Base-by-base conservation (phyloP, 2,329 filamentous ascomycete genomes). In the Aureobasidium sp. region DNA sequence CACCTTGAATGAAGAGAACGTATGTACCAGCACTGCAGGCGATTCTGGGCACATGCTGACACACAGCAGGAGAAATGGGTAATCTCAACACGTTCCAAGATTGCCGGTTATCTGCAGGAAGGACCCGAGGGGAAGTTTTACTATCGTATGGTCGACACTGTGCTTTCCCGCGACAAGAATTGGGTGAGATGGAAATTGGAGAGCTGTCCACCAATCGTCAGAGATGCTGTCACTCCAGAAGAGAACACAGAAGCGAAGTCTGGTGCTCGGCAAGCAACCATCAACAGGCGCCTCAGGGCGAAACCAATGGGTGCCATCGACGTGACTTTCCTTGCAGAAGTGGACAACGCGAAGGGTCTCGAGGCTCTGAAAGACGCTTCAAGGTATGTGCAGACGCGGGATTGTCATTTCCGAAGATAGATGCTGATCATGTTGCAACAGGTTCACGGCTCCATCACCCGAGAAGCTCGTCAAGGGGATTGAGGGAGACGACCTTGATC, bases 141-240 rank as follows among this genome's bases (percentile, higher is more conserved):
- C 74, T 89, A 91, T 75, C 88, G 94, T 42, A 96, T 97, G 85
- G 91, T 99, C 35, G 93, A 97, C 73, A 97, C 92, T 14, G 93
- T 99, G 35, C 83, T 99, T 33, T 90, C 91, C 27, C 84, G 94
- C 65, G 94, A 99, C 74, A 97, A 97, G 78, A 97, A 97, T 72
- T 99, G 95, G 95, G 91, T 95, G 48, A 88, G 91, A 65, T 99
- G 94, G 94, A 99, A 99, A 77, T 87, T 93, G 64, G 91, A 97
- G 72, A 90, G 87, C 67, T 99, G 94, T 72, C 90, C 91, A 27
- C 84, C 88, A 6, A 97, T 99, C 70, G 86, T 92, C 70, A 83
- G 85, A 63, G 84, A 88, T 24, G 79, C 90, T 12, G 82, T 97
- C 33, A 81, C 86, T 2, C 81, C 87, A 0, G 76, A 83, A 31